A percentile compares a stretch with the other conserved stretches of the same genome.
Evolutionary conservation across 495 filamentous ascomycete genomes (phyloP).

Genomic region (Podospora bellae-mahoneyi): DNA sequence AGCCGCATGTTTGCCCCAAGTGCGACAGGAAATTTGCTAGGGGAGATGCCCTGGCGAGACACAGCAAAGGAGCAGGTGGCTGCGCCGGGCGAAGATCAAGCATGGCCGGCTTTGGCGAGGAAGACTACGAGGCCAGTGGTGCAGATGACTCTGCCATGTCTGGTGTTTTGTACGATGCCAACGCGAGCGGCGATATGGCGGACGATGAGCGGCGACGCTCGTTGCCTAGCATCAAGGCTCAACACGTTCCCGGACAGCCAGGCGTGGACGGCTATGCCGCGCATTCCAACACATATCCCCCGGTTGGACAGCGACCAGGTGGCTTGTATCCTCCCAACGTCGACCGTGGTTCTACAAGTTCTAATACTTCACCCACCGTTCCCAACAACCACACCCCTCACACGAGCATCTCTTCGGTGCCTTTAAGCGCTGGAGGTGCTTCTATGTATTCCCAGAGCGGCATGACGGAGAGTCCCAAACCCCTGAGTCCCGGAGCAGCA

Average conservation of each 20-base stretch:
- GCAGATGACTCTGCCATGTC: conserved; percentile 74
- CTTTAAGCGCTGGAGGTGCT: conserved; percentile 46
- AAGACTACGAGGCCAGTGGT: conserved; percentile 63
- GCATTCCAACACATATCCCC: conserved; percentile 74
- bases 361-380: conserved; percentile 50
- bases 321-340: conserved; percentile 61
- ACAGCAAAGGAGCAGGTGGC: conserved; percentile 93
- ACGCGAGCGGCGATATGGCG: conserved; percentile 45
- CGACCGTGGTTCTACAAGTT: conserved; percentile 49
- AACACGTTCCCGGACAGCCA: conserved; percentile 56
- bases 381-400: conserved; percentile 45
- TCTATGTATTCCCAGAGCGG: conserved; percentile 66
- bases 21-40: conserved; percentile 93
- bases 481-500: conserved; percentile 66
- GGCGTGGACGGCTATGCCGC: conserved; percentile 37
- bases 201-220: conserved; percentile 52
- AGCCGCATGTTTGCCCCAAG: conserved; percentile 89
- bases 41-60: conserved; percentile 88
- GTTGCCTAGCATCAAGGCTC: conserved; percentile 69
- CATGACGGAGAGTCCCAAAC: conserved; percentile 85
- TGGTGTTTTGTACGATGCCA: conserved; percentile 68
- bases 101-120: conserved; percentile 77
- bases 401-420: conserved; percentile 47
- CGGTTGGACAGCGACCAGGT: conserved; percentile 51
- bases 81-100: conserved; percentile 88